A percentile compares a stretch with the other conserved stretches of the same genome.
Evolutionary conservation across 2,329 filamentous ascomycete genomes (phyloP).

Genomic region (Chrysosporium queenslandicum): DNA sequence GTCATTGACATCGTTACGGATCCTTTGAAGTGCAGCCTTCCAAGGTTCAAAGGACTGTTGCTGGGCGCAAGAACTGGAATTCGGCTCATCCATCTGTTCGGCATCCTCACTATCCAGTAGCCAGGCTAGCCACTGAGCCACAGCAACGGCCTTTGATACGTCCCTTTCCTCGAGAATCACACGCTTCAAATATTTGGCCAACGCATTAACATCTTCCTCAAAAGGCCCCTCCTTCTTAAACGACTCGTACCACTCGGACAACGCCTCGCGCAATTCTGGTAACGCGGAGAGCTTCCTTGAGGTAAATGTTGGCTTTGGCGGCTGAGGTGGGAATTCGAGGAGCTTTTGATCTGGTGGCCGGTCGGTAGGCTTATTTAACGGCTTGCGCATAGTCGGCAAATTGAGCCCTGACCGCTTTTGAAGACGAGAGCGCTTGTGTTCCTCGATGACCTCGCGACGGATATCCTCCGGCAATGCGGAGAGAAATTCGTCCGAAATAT

Average conservation of each 20-base stretch:
- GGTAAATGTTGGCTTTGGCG: constrained; percentile 52
- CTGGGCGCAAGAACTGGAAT: background rate
- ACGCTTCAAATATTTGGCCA: constrained; percentile 60
- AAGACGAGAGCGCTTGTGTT: constrained; percentile 55
- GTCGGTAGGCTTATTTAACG: background rate
- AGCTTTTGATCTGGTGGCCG: constrained; percentile 28
- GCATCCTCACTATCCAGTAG: constrained; percentile 31
- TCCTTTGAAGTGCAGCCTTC: constrained; percentile 16
- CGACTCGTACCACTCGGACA: constrained; percentile 64
- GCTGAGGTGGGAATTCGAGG: constrained; percentile 41
- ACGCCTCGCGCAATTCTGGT: constrained; percentile 60
- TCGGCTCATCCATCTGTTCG: background rate
- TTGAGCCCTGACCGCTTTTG: constrained; percentile 48
- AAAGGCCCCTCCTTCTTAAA: constrained; percentile 69
- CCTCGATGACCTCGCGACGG: constrained; percentile 63
- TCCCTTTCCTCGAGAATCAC: constrained; percentile 70
- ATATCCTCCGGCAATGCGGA: constrained; percentile 74
- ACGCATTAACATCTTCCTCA: constrained; percentile 61
- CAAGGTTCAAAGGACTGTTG: constrained; percentile 11
- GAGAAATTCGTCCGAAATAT: constrained; percentile 61
- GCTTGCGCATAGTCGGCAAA: constrained; percentile 19
- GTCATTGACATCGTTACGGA: constrained; percentile 38
- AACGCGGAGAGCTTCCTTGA: constrained; percentile 45
- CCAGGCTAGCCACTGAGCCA: constrained; percentile 56
- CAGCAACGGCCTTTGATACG: constrained; percentile 59